Base-by-base conservation (phyloP, 1,284 basidiomycete species). In the Sanguinoderma infundibulare region DNA sequence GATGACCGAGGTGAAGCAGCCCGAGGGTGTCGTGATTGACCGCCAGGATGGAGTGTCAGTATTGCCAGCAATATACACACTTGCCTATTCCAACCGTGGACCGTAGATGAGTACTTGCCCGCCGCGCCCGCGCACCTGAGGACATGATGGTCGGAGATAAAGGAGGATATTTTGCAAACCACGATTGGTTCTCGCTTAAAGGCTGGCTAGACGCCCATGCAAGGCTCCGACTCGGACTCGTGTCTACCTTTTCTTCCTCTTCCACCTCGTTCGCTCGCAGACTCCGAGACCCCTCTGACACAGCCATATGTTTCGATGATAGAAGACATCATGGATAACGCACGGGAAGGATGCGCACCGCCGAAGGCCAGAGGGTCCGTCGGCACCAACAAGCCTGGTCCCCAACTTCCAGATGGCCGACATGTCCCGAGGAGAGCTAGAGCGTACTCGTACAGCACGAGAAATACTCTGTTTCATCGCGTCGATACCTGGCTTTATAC, bases 401-500 rank as follows among this genome's bases (percentile, higher is more conserved):
- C 35, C 2, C 30, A 24, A 32, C 32, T 5, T 36, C 26, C 44
- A 47, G 57, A 53, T 42, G 24, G 7, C 5, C 55, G 42, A 14
- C 55, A 39, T n/a, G 30, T 35, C 9, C 20, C 50, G 28, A 36
- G 57, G n/a, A 59, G 46, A 22, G 5, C 46, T 22, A 35, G 44
- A 42, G 34, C 57, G 6, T 39, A 58, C 26, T 36, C 44, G 7
- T 30, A 57, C n/a, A 28, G 39, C 26, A n/a, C 46, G 0, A 47
- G 47, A 39, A 39, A 49, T 10, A 22, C 38, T 3, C 10, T 35
- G 20, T 17, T 44, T 8, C 52, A 57, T 3, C 61, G 52, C 26
- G 28, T 60, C 30, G 55, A 65, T 7, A 17, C 59, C 17, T 65
- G 60, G 64, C 30, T 62, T 14, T 65, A 55, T 55, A 44, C 55